Conservation (phyloP, 768 basidiomycete species). For the Tulasnella calospora region DNA sequence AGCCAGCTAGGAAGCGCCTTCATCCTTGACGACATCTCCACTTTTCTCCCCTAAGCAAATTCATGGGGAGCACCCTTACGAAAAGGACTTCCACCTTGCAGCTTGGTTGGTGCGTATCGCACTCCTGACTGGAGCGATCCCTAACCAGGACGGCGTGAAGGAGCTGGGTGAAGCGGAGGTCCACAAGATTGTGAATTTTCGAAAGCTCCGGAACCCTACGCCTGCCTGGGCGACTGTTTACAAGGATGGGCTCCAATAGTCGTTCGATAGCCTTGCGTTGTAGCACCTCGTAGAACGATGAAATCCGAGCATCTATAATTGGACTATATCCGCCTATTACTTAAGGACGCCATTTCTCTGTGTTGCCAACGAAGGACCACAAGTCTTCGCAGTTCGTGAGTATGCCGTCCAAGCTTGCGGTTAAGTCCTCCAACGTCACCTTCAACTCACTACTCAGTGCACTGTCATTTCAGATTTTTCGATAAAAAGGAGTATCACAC, state of each 20-base stretch:
- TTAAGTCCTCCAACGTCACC: too few relatives aligned
- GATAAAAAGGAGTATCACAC: too few relatives aligned
- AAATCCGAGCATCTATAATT: too few relatives aligned
- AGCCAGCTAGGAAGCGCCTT: conserved; percentile 41
- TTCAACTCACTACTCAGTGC: too few relatives aligned
- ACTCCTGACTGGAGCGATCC: conserved; percentile 39
- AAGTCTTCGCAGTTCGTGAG: too few relatives aligned
- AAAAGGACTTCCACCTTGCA: conserved; percentile 53
- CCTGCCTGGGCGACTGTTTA: conserved; percentile 42
- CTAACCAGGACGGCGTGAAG: conserved; percentile 40
- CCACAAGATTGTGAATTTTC: conserved; percentile 42
- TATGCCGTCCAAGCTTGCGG: too few relatives aligned
- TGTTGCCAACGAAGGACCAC: too few relatives aligned
- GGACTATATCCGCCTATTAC: too few relatives aligned
- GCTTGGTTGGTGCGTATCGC: conserved; percentile 52
- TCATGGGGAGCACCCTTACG: conserved; percentile 45
- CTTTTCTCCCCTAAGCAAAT: conserved; percentile 47
- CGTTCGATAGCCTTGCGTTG: neutral
- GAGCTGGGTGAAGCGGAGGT: conserved; percentile 38
- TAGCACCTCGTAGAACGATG: too few relatives aligned
- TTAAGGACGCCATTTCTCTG: too few relatives aligned
- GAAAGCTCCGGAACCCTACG: conserved; percentile 44
- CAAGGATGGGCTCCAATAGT: conserved; percentile 43
- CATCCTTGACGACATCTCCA: conserved; percentile 42
- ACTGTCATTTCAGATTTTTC: too few relatives aligned